A percentile compares a stretch with the other conserved stretches of the same genome.
Evolutionary conservation across 2,329 filamentous ascomycete genomes (phyloP).

Genomic region (Bipolaris oryzae): DNA sequence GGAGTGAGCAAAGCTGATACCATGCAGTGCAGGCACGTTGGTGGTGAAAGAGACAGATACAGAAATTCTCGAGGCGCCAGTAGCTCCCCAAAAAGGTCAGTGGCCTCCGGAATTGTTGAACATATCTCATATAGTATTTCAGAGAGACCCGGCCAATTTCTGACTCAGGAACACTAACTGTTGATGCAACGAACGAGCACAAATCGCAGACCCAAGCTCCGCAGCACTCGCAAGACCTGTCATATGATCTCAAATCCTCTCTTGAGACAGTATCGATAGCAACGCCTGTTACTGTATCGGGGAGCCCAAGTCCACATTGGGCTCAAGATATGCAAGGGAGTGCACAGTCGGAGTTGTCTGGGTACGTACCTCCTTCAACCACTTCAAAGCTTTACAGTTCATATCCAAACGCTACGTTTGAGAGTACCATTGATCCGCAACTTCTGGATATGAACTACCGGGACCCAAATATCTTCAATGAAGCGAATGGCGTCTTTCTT

Average conservation of each 20-base stretch:
- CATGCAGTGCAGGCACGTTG: slow-evolving; percentile 5
- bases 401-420: background rate
- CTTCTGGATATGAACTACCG: background rate
- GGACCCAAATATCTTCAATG: background rate
- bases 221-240: background rate
- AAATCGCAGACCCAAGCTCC: background rate
- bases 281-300: background rate
- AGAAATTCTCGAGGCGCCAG: background rate
- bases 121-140: background rate
- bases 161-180: background rate
- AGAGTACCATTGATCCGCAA: background rate
- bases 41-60: background rate
- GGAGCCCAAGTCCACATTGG: background rate
- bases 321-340: background rate
- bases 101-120: background rate
- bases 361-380: slow-evolving; percentile 10
- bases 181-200: background rate
- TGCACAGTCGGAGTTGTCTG: background rate
- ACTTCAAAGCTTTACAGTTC: background rate
- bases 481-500: background rate
- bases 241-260: background rate
- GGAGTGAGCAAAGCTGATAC: background rate
- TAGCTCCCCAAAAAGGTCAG: slow-evolving; percentile 6
- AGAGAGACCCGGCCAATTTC: background rate
- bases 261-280: background rate